Evolutionary conservation across 805 yeast species (phyloP).

Genomic region (Saccharomyces paradoxus): DNA sequence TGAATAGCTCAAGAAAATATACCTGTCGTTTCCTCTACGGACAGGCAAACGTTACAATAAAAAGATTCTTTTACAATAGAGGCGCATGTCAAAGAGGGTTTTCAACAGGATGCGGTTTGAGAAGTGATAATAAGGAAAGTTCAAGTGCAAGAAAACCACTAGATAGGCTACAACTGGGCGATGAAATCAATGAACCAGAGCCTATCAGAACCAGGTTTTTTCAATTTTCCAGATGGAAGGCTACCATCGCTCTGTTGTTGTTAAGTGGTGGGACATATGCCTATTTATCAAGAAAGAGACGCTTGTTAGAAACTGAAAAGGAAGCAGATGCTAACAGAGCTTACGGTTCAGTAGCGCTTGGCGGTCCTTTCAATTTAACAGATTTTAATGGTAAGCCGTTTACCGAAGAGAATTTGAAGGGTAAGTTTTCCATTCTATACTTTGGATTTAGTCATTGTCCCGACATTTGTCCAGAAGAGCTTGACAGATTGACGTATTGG

Average conservation of each 20-base stretch:
- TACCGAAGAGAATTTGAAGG: constrained; percentile 67
- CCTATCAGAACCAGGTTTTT: not conserved
- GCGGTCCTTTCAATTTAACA: constrained; percentile 59
- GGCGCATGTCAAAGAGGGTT: not conserved
- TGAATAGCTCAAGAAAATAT: not conserved
- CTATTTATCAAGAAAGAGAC: constrained; percentile 66
- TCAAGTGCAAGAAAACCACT: constrained; percentile 45
- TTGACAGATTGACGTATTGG: constrained; percentile 74
- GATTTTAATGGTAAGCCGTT: constrained; percentile 66
- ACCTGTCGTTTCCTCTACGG: not conserved
- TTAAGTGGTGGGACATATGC: constrained; percentile 65
- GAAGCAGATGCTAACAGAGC: constrained; percentile 84
- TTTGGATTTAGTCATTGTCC: constrained; percentile 98
- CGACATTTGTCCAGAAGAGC: constrained; percentile 95
- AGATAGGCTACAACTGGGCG: constrained; percentile 75
- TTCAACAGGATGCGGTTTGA: not conserved
- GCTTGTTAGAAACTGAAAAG: constrained; percentile 59
- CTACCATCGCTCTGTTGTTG: constrained; percentile 52
- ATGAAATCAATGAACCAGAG: constrained; percentile 13
- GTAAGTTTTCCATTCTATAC: constrained; percentile 72
- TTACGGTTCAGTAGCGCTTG: constrained; percentile 82
- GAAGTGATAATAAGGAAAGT: not conserved
- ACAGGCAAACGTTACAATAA: not conserved
- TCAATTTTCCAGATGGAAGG: constrained; percentile 77
- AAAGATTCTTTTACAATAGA: not conserved